Evolutionary conservation across 768 basidiomycete species (phyloP).

Genomic region (Termitomyces sp.): DNA sequence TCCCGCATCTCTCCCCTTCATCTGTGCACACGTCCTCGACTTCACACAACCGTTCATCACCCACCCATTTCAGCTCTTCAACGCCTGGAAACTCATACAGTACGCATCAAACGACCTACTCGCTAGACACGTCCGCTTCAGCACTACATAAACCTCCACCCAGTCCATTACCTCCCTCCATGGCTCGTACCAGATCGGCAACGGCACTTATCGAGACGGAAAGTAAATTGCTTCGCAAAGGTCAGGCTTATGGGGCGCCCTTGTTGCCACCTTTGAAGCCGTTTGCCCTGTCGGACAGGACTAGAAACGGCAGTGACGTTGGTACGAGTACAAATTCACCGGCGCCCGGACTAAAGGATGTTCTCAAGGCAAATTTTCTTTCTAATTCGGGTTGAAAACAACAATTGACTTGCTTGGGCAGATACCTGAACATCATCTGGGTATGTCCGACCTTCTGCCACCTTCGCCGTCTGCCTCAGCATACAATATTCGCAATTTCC

Average conservation of each 20-base stretch:
- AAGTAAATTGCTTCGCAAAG: constrained; percentile 12
- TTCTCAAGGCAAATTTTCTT: constrained; percentile 54
- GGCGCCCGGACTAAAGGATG: constrained; percentile 68
- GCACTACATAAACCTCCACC: constrained; percentile 23
- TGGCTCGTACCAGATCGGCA: constrained; percentile 42
- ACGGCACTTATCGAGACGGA: constrained; percentile 36
- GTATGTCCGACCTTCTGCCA: constrained; percentile 67
- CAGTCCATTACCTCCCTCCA: constrained; percentile 29
- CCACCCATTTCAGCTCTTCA: constrained; percentile 30
- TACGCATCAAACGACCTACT: constrained; percentile 57
- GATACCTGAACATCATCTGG: constrained; percentile 73
- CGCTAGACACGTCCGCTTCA: constrained; percentile 46
- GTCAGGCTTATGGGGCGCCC: constrained; percentile 18
- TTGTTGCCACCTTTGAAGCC: constrained; percentile 45
- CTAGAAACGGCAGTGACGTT: constrained; percentile 49
- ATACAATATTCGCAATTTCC: constrained; percentile 35
- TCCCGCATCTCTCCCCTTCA: constrained; percentile 30
- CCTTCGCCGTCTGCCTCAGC: constrained; percentile 62
- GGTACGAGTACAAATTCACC: constrained; percentile 34
- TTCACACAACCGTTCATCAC: constrained; percentile 27
- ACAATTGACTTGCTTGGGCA: constrained; percentile 22
- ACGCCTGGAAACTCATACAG: constrained; percentile 28
- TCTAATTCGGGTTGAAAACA: not conserved
- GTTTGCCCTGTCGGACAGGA: constrained; percentile 39
- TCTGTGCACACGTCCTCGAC: constrained; percentile 19